Base-by-base conservation (phyloP, 805 yeast species). In the Wickerhamiella slavikovae region DNA sequence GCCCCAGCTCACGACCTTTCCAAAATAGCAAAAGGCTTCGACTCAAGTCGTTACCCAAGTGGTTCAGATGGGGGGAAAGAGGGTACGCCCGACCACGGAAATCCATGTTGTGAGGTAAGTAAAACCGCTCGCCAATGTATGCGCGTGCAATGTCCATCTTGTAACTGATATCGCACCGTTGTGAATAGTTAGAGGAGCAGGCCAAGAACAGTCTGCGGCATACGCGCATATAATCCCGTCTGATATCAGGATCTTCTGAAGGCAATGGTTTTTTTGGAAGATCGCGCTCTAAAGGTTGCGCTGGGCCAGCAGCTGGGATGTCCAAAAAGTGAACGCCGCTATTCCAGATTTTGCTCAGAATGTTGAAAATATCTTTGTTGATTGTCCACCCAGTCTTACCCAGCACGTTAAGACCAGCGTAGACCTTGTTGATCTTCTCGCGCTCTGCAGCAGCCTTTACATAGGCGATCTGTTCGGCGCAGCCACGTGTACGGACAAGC, bases 121-220 rank as follows among this genome's bases (percentile, higher is more conserved):
- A 68, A 40, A 69, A 58, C 17, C 57, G 48, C 37, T 68, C 76
- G 3, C 75, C 74, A 16, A 75, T 53, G 51, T 74, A 80, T 0
- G 93, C 94, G 38, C 96, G 64, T 1, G 98, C 96, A 46, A 89
- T 80, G 51, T 89, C 98, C 30, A 89, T 55, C 49, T 80, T 89
- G 51, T 89, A 89, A 49, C 89, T 85, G 37, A 78, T 62, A 51
- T 83, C 95, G 56, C 98, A 89, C 50, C 98, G 68, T 48, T 73
- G 76, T 0, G 96, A 83, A 50, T 89, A 69, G 37, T 64, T 60
- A 15, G 73, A 58, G 8, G 76, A 66, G 35, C 70, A 71, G 25
- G 67, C 71, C 38, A 69, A 66, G 14, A 70, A 60, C 6, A 66
- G 42, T 22, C 57, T 60, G 32, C 69, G 71, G 33, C 77, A 67